Percentiles rank a stretch among this genome's conserved stretches.
Evolutionary conservation across 2,329 filamentous ascomycete species (phyloP).

Genomic region (Ophiosphaerella narmari): DNA sequence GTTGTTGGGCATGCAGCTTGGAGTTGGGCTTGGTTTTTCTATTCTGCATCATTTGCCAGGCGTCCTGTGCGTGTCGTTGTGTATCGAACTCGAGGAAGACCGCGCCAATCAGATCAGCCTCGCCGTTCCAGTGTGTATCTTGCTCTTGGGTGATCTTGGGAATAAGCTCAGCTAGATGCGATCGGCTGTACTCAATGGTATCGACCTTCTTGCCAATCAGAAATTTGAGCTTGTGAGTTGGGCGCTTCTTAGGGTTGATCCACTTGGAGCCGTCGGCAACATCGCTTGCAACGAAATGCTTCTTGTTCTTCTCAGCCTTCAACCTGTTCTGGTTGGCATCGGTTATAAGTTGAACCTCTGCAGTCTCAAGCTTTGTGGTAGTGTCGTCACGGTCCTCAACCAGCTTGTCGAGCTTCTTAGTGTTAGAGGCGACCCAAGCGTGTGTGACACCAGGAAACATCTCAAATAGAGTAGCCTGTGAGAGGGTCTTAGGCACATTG

Average conservation of each 20-base stretch:
- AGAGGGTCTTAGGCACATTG: constrained; percentile 50
- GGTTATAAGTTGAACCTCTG: constrained; percentile 50
- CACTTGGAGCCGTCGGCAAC: constrained; percentile 50
- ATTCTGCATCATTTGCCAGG: constrained; percentile 68
- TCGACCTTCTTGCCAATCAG: constrained; percentile 57
- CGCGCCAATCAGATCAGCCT: constrained; percentile 70
- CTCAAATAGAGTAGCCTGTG: constrained; percentile 46
- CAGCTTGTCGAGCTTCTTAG: constrained; percentile 51
- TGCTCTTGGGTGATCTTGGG: constrained; percentile 72
- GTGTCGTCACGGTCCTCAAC: constrained; percentile 51
- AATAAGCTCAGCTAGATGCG: constrained; percentile 72
- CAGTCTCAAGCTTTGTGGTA: constrained; percentile 50
- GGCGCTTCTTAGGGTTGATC: constrained; percentile 47
- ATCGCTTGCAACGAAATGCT: constrained; percentile 50
- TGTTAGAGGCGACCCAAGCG: constrained; percentile 54
- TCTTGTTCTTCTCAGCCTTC: constrained; percentile 62
- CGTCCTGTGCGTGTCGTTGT: constrained; percentile 82
- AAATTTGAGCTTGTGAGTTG: constrained; percentile 48
- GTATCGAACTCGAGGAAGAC: constrained; percentile 88
- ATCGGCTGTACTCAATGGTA: constrained; percentile 84
- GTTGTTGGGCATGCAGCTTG: constrained; percentile 47
- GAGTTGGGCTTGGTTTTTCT: constrained; percentile 41
- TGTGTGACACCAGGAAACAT: constrained; percentile 48
- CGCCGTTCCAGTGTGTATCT: constrained; percentile 66
- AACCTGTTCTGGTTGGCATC: constrained; percentile 68